Evolutionary conservation across 805 yeast species (phyloP), one percentile per base, ranked within the genome.

Genomic region (Kuraishia ogatae): DNA sequence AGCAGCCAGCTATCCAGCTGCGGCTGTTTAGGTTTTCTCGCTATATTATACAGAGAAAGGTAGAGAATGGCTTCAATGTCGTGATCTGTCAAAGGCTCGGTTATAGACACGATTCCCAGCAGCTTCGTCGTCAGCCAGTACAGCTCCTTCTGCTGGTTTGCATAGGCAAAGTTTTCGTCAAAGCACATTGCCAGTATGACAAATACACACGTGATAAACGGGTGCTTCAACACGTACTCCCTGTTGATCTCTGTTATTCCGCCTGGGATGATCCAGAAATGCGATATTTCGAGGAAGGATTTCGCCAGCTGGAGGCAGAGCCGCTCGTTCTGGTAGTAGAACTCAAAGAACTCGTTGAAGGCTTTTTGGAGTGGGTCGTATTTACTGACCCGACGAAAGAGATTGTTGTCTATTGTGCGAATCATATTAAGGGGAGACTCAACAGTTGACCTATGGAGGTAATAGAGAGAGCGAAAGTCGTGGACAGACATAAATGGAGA

Each of bases 191-290:
- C 81, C 53, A 80, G 66, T 22, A 79, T 67, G 2, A 77, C 80
- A 65, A 76, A 79, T 1, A 79, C 83, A 56, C 83, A 77, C 0
- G 83, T 70, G 22, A 79, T 80, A 57, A 81, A 80, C 2, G 83
- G 79, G 63, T 81, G 84, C 35, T 72, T 70, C 19, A 67, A 60
- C 3, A 78, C 84, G 61, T 78, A 82, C 11, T 67, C 67, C 46
- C 73, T 63, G 48, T 75, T 71, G 13, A 81, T 73, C 35, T 72
- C 73, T 43, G 73, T 77, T n/a, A 80, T 72, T 4, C 84, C 85
- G 11, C 84, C 85, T 1, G 85, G 85, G 4, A 81, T 77, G 50
- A 82, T 80, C 83, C 85, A 82, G 61, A 77, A 79, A 60, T 80
- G 84, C 2, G 85, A 80, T 49, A 75, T 76, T 19, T 72, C 75